Conservation (phyloP, 352 stramenopile genomes). For the Lagenidium giganteum region DNA sequence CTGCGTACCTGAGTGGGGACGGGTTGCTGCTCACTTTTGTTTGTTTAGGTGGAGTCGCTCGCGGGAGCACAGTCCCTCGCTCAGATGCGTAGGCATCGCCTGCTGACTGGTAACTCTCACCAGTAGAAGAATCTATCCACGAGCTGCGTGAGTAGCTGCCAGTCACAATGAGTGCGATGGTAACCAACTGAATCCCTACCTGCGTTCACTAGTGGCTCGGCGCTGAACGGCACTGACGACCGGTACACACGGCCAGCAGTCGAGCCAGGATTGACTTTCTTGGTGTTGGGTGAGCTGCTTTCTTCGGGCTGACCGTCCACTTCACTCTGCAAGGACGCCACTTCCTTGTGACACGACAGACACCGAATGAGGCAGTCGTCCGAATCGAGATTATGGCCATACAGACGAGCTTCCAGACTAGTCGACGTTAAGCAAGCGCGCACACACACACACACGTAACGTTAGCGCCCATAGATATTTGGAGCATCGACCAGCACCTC, state of each 20-base stretch:
- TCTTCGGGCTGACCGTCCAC: slow-evolving; percentile 15
- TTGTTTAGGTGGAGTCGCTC: not conserved
- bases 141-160: no score
- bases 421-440: not conserved
- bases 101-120: not conserved
- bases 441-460: not conserved
- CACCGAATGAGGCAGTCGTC: slow-evolving; percentile 69
- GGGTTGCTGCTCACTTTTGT: slow-evolving; percentile 2
- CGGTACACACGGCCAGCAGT: slow-evolving; percentile 51
- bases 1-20: slow-evolving; percentile 12
- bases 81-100: slow-evolving; percentile 1
- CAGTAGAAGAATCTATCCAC: no score
- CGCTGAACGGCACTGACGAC: slow-evolving; percentile 56
- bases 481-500: slow-evolving; percentile 3
- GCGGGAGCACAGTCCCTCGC: not conserved
- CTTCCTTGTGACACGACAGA: slow-evolving; percentile 67
- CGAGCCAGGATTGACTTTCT: slow-evolving; percentile 46
- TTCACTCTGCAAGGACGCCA: slow-evolving; percentile 19
- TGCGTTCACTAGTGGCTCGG: slow-evolving; percentile 15
- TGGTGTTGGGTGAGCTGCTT: slow-evolving; percentile 13
- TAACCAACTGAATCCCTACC: not conserved
- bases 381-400: slow-evolving; percentile 36
- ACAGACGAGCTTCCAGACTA: slow-evolving; percentile 47
- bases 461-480: not conserved
- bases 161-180: not conserved